Percentiles rank a stretch among this genome's conserved stretches.
Evolutionary conservation across 192 early-diverging fungal species (phyloP).

Genomic region (Paraglomus brasilianum): DNA sequence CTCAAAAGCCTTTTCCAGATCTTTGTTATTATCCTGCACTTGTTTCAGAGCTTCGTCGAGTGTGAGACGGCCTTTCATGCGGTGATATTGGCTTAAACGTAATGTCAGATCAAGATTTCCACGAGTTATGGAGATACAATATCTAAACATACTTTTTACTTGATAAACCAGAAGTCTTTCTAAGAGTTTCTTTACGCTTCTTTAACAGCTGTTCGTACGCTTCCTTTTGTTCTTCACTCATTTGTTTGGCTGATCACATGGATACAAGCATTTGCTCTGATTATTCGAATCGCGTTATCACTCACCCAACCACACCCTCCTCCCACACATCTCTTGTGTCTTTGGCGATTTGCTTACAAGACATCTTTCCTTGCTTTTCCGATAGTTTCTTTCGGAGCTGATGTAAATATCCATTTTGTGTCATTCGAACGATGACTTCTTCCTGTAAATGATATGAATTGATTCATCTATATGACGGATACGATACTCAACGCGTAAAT

Average conservation of each 20-base stretch:
- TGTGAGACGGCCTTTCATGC: conserved; percentile 71
- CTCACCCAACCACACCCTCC: too few relatives aligned
- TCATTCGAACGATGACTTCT: conserved; percentile 83
- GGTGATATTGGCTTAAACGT: conserved; percentile 51
- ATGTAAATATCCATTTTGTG: conserved; percentile 69
- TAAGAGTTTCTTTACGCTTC: conserved; percentile 76
- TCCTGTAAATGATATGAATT: conserved; percentile 47
- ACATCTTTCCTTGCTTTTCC: conserved; percentile 34
- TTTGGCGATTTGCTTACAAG: not conserved
- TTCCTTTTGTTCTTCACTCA: conserved; percentile 82
- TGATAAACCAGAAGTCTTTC: conserved; percentile 77
- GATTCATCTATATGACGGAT: not conserved
- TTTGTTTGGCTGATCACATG: conserved; percentile 37
- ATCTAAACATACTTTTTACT: conserved; percentile 63
- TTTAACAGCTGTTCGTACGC: conserved; percentile 85
- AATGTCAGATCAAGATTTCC: not conserved
- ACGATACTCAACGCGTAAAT: conserved; percentile 9
- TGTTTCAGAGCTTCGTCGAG: conserved; percentile 91
- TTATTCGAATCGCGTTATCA: too few relatives aligned
- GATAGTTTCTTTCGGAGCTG: conserved; percentile 71
- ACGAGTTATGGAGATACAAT: not conserved
- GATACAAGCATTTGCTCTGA: not conserved
- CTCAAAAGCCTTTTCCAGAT: conserved; percentile 86
- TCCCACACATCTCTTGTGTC: not conserved
- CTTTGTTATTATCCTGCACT: conserved; percentile 72